Evolutionary conservation across 768 basidiomycete species (phyloP).

Genomic region (Baorangia bicolor): DNA sequence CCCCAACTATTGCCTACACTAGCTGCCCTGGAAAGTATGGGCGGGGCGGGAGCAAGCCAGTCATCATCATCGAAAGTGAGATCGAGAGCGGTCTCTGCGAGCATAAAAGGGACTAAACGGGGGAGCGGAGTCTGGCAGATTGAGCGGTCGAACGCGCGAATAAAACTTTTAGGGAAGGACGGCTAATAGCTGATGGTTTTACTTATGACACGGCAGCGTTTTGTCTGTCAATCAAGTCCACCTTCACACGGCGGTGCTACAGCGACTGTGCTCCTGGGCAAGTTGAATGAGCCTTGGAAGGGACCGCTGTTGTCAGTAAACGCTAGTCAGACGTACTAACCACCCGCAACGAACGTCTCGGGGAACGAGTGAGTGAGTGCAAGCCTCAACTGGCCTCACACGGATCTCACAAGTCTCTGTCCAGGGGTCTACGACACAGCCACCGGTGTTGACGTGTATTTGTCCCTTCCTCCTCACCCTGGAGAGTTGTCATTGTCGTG

Average conservation of each 20-base stretch:
- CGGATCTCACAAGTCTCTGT: too few species aligned
- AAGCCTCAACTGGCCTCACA: too few species aligned
- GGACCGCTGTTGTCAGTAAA: neutral
- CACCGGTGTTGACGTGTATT: constrained; percentile 28
- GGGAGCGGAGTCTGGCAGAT: neutral
- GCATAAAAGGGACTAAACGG: constrained; percentile 39
- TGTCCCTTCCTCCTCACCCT: constrained; percentile 11
- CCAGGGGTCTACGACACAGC: constrained; percentile 18
- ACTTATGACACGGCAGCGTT: neutral
- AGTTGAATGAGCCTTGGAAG: neutral
- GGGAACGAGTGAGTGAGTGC: neutral
- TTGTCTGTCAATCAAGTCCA: constrained; percentile 2
- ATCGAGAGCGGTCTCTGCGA: constrained; percentile 58
- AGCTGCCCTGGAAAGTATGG: constrained; percentile 56
- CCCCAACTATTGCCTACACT: constrained; percentile 81
- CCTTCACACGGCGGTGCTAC: constrained; percentile 15
- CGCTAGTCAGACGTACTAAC: neutral
- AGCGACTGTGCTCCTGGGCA: neutral
- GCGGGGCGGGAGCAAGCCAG: constrained; percentile 55
- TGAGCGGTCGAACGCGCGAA: neutral
- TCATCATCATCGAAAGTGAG: constrained; percentile 69
- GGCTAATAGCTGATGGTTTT: neutral
- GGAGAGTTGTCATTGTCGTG: neutral
- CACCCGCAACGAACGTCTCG: neutral
- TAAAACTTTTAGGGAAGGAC: neutral